These are phyloP conservation scores for Agrocybe praecox DNA, from an alignment of 768 basidiomycete species.

Conservation along the genomic window DNA sequence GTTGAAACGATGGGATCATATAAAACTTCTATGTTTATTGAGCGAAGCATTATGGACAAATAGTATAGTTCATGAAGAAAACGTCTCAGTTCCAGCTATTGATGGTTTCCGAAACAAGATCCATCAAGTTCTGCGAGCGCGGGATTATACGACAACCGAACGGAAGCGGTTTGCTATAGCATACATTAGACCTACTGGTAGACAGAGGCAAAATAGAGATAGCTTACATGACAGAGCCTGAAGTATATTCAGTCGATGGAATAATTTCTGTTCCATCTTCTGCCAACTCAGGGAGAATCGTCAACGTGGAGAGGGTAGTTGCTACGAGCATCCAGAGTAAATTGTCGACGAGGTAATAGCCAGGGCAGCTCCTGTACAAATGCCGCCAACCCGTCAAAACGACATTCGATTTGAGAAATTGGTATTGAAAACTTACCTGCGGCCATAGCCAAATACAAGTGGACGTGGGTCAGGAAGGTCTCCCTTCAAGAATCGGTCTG, in stretches of 20 bases:
- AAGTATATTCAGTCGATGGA: not conserved
- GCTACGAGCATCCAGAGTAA: constrained; percentile 3
- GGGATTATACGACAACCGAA: too few species aligned
- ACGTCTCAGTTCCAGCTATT: too few species aligned
- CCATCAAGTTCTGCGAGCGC: too few species aligned
- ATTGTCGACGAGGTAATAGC: constrained; percentile 1
- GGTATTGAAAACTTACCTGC: not conserved
- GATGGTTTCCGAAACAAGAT: too few species aligned
- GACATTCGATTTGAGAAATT: not conserved
- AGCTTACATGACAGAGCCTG: not conserved
- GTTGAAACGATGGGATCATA: too few species aligned
- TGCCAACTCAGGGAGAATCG: not conserved
- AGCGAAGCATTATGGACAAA: too few species aligned
- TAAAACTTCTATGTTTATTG: too few species aligned
- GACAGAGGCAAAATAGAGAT: too few species aligned
- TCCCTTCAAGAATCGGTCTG: not conserved
- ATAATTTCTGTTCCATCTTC: not conserved
- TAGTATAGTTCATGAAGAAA: too few species aligned
- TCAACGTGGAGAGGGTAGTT: not conserved
- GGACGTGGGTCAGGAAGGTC: not conserved
- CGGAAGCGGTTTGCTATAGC: too few species aligned
- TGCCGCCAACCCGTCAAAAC: not conserved
- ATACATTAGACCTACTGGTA: too few species aligned
- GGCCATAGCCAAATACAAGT: not conserved
- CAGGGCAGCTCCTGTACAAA: not conserved